Conservation (phyloP, 1,284 basidiomycete species). For the Sanghuangporus weigelae region DNA sequence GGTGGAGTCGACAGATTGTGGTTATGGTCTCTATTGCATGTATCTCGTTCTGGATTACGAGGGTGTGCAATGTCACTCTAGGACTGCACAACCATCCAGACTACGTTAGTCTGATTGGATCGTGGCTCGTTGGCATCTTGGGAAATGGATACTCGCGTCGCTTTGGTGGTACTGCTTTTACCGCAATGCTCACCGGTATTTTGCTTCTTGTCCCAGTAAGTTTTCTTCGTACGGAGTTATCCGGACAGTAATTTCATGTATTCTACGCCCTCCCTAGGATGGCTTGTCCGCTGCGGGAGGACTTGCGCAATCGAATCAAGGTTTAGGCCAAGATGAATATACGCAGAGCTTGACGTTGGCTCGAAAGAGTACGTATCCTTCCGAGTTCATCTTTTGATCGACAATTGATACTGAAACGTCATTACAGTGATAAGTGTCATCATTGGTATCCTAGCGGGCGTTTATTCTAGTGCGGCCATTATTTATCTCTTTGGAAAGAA, state of each 20-base stretch:
- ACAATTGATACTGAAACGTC: background rate
- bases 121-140: conserved; percentile 74
- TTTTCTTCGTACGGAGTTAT: background rate
- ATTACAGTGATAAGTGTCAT: conserved; percentile 70
- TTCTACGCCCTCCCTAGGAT: conserved; percentile 41
- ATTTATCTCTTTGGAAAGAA: conserved; percentile 72
- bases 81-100: conserved; percentile 36
- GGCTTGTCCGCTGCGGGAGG: conserved; percentile 84
- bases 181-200: conserved; percentile 85
- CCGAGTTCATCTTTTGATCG: conserved; percentile 46
- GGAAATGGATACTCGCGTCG: conserved; percentile 79
- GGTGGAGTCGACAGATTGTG: conserved; percentile 32
- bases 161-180: conserved; percentile 78
- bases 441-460: conserved; percentile 80
- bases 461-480: conserved; percentile 75
- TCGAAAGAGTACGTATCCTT: conserved; percentile 19
- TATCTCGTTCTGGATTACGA: conserved; percentile 15
- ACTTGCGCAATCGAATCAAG: conserved; percentile 63
- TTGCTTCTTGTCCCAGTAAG: conserved; percentile 78
- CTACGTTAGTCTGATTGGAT: conserved; percentile 70
- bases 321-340: conserved; percentile 52
- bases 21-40: conserved; percentile 36
- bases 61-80: conserved; percentile 30
- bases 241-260: background rate
- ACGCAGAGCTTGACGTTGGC: conserved; percentile 16